A percentile compares a stretch with the other conserved stretches of the same genome.
Conservation (phyloP, 208 protist species). For the Acanthamoeba triangularis region DNA sequence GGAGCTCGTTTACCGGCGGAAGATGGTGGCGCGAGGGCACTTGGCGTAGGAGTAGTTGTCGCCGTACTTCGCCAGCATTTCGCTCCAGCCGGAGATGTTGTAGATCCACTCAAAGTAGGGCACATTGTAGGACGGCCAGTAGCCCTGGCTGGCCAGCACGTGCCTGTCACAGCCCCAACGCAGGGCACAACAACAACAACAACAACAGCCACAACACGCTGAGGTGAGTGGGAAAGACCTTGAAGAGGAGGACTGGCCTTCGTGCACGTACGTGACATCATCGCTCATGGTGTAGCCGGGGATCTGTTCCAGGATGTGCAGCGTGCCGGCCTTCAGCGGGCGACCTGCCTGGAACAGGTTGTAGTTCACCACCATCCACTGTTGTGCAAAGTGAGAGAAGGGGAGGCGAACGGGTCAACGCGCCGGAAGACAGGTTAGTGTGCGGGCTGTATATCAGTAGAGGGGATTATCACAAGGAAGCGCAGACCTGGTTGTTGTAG, state of each 20-base stretch:
- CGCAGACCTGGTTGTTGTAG: not conserved
- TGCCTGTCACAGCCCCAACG: not conserved
- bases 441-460: slow-evolving; percentile 91
- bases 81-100: slow-evolving; percentile 89
- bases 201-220: too few species aligned
- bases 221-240: too few species aligned
- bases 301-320: slow-evolving; percentile 93
- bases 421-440: slow-evolving; percentile 91
- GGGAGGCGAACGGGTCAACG: too few species aligned
- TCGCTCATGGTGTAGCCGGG: slow-evolving; percentile 84
- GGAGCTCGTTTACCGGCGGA: slow-evolving; percentile 83
- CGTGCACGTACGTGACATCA: slow-evolving; percentile 86
- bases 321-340: slow-evolving; percentile 81
- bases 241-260: not conserved
- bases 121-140: slow-evolving; percentile 94
- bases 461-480: not conserved
- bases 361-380: slow-evolving; percentile 94
- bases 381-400: too few species aligned
- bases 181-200: slow-evolving; percentile 39
- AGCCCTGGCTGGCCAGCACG: slow-evolving; percentile 69
- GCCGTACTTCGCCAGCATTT: slow-evolving; percentile 72
- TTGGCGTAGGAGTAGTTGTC: slow-evolving; percentile 89
- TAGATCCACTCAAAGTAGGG: slow-evolving; percentile 92
- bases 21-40: slow-evolving; percentile 90
- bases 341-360: slow-evolving; percentile 84